A percentile compares a stretch with the other conserved stretches of the same genome.
Evolutionary conservation across 225 moss, liverwort and hornwort species (phyloP).

Genomic region (Pseudoscleropodium purum): DNA sequence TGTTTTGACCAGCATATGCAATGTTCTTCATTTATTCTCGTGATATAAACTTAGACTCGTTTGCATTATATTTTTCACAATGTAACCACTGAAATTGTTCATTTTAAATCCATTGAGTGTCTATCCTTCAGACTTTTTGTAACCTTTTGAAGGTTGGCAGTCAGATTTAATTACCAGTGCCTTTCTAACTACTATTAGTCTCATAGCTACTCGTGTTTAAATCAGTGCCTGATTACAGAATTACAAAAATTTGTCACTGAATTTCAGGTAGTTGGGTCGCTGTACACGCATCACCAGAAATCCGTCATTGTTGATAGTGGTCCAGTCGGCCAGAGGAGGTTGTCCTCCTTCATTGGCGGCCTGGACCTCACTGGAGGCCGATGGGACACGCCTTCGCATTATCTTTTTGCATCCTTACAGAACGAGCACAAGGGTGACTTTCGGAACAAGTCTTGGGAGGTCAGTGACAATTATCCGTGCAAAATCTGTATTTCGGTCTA

Average conservation of each 20-base stretch:
- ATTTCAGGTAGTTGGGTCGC: constrained; percentile 46
- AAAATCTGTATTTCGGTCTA: neutral
- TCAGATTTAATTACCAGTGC: neutral
- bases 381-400: constrained; percentile 53
- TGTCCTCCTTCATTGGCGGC: constrained; percentile 41
- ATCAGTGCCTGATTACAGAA: neutral
- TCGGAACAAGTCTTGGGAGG: constrained; percentile 47
- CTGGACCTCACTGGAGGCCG: constrained; percentile 45
- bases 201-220: neutral
- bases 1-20: neutral
- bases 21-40: neutral
- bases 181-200: neutral
- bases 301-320: constrained; percentile 36
- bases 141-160: neutral
- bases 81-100: neutral
- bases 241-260: neutral
- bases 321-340: constrained; percentile 20
- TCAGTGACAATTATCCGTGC: neutral
- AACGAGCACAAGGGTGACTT: constrained; percentile 48
- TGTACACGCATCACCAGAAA: constrained; percentile 62
- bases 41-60: neutral
- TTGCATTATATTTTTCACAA: neutral
- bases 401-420: constrained; percentile 34
- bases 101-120: neutral
- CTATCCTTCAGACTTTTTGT: neutral